phyloP scores from a whole-genome alignment of 768 basidiomycete genomes.

The Chiua virens region DNA sequence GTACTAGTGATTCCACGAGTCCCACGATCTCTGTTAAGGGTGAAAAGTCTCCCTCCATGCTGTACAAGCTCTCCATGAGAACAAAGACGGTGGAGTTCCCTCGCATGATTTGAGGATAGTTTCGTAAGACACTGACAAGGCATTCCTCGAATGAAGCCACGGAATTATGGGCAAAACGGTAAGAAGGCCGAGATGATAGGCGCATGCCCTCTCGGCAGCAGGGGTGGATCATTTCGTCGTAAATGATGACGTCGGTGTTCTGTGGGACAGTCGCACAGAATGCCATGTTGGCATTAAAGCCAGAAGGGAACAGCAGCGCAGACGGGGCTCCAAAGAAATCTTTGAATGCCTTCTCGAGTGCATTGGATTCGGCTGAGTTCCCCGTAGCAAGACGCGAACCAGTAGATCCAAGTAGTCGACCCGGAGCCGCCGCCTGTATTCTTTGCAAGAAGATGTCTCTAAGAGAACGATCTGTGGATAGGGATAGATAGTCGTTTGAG shows the following conservation, averaged over 20 bases:
- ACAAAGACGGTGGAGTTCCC: constrained; percentile 43
- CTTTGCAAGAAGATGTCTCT: constrained; percentile 33
- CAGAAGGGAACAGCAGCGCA: constrained; percentile 52
- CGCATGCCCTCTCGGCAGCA: constrained; percentile 53
- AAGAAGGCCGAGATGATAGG: constrained; percentile 29
- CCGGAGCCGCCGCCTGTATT: constrained; percentile 15
- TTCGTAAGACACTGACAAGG: constrained; percentile 28
- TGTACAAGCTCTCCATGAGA: constrained; percentile 55
- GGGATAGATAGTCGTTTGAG: constrained; percentile 53
- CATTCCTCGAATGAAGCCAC: constrained; percentile 30
- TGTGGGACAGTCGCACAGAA: constrained; percentile 49
- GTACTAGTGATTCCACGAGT: constrained; percentile 37
- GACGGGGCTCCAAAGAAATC: constrained; percentile 31
- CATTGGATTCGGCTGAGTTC: constrained; percentile 27
- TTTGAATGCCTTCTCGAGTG: constrained; percentile 11
- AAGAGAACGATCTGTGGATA: constrained; percentile 36
- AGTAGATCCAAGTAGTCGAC: constrained; percentile 43
- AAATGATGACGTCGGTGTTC: constrained; percentile 46
- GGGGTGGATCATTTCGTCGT: constrained; percentile 54
- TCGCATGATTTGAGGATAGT: constrained; percentile 17
- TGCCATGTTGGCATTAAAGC: constrained; percentile 53
- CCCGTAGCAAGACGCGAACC: constrained; percentile 51
- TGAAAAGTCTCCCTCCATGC: constrained; percentile 60
- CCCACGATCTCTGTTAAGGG: constrained; percentile 45
- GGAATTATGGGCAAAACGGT: constrained; percentile 49